A percentile compares a stretch with the other conserved stretches of the same genome.
These are phyloP conservation scores for Gracilaria gracilis DNA, from an alignment of 23 red algal genomes.

Conservation along the genomic window DNA sequence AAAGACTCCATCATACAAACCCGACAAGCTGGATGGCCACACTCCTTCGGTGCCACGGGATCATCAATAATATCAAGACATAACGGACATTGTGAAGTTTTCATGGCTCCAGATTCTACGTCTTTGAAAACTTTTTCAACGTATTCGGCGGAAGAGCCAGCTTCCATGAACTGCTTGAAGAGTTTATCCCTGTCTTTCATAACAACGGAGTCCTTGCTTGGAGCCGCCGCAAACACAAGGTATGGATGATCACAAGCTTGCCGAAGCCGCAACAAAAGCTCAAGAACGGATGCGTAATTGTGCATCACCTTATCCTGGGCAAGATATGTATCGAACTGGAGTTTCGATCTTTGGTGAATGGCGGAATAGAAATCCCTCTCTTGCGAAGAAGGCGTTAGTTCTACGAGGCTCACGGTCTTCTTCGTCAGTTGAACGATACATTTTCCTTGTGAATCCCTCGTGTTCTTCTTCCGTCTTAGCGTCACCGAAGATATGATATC, in stretches of 20 bases:
- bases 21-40: conserved; percentile 66
- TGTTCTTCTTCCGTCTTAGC: conserved; percentile 66
- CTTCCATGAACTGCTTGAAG: conserved; percentile 55
- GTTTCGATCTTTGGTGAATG: conserved; percentile 42
- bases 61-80: conserved; percentile 87
- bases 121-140: conserved; percentile 66
- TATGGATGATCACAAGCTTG: conserved; percentile 78
- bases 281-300: conserved; percentile 75
- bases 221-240: conserved; percentile 72
- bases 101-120: conserved; percentile 33
- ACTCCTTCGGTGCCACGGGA: conserved; percentile 60
- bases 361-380: conserved; percentile 78
- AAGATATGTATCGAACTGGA: conserved; percentile 72
- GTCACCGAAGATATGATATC: conserved; percentile 73
- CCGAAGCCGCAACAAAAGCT: conserved; percentile 73
- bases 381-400: conserved; percentile 43
- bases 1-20: conserved; percentile 48
- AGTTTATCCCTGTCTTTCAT: conserved; percentile 77
- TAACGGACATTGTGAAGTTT: conserved; percentile 55
- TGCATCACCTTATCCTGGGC: conserved; percentile 62
- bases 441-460: conserved; percentile 37
- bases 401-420: conserved; percentile 41
- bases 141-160: conserved; percentile 60
- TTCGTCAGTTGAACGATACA: conserved; percentile 57
- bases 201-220: conserved; percentile 46